Evolutionary conservation across 345 rosid genomes (phyloP), one percentile per base, ranked within the genome.

Genomic region (Theobroma cacao): DNA sequence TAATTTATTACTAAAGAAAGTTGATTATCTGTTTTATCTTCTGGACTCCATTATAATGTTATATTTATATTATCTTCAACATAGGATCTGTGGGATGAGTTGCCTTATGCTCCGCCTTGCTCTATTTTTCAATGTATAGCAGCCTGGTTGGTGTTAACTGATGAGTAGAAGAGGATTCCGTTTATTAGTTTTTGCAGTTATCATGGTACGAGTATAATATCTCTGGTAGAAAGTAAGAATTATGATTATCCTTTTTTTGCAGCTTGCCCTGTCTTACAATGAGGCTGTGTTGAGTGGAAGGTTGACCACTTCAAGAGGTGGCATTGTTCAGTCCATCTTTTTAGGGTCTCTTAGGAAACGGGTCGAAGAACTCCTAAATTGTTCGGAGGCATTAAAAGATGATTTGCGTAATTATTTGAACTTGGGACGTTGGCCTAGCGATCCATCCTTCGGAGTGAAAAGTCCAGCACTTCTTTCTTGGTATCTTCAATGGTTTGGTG

Each of bases 191-290:
- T 66, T 17, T 22, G 28, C 31, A 1, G 22, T 38, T 34, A 10
- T 73, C 45, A 9, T 53, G 30, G 55, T 55, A 48, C 40, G 36
- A 14, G 5, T 11, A n/a, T 36, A 62, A 30, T 40, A 12, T 71
- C 34, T 50, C 2, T 18, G n/a, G 17, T 9, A n/a, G 61, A 10
- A 18, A 22, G 65, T 28, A 30, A 18, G 56, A 22, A 30, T 53
- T 50, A 36, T 69, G 26, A 41, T 28, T n/a, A 22, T 45, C 33
- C 11, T 65, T 24, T 7, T 22, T 47, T 24, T 78, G 74, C 93
- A 92, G 98, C 88, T 96, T 85, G 97, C 95, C 28, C 81, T 96
- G 71, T 81, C 92, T 64, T 94, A 94, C 88, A 89, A 80, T 12
- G 93, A 96, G 77, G 93, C 99, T 48, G 86, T 90, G 13, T 60